Evolutionary conservation across 202 grass and related monocot genomes (phyloP).

Genomic region (Miscanthus sacchariflorus): DNA sequence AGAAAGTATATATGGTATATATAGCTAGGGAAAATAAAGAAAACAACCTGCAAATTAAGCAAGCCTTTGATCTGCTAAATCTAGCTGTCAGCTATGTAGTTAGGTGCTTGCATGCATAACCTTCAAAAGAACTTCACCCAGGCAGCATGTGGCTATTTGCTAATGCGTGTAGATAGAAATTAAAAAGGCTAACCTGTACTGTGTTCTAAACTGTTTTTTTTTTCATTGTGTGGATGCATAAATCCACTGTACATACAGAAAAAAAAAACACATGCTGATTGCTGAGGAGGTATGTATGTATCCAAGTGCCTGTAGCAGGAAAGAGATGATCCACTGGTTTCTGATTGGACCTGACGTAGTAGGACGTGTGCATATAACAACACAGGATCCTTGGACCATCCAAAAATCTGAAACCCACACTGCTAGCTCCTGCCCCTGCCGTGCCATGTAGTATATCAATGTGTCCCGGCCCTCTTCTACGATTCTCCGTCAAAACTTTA

Average conservation of each 20-base stretch:
- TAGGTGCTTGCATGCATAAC: neutral
- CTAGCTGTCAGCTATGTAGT: neutral
- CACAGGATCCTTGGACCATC: conserved; percentile 53
- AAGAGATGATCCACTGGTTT: conserved; percentile 6
- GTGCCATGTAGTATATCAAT: neutral
- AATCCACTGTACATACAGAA: neutral
- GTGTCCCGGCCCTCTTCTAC: neutral
- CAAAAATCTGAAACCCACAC: conserved; percentile 43
- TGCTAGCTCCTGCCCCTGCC: neutral
- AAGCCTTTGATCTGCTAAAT: conserved; percentile 21
- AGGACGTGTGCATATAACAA: conserved; percentile 46
- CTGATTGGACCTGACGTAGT: conserved; percentile 47
- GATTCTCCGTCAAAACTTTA: too few species aligned
- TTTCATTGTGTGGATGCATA: neutral
- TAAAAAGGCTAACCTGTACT: neutral
- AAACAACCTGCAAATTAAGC: conserved; percentile 1
- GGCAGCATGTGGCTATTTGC: neutral
- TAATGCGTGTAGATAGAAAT: neutral
- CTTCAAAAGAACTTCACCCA: neutral
- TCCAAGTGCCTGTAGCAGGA: conserved; percentile 38
- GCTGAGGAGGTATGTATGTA: neutral
- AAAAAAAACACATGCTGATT: neutral
- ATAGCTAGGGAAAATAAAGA: conserved; percentile 25
- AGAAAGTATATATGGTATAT: neutral
- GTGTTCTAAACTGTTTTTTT: neutral